Conservation (phyloP, 805 yeast species). For the Candida anglica region DNA sequence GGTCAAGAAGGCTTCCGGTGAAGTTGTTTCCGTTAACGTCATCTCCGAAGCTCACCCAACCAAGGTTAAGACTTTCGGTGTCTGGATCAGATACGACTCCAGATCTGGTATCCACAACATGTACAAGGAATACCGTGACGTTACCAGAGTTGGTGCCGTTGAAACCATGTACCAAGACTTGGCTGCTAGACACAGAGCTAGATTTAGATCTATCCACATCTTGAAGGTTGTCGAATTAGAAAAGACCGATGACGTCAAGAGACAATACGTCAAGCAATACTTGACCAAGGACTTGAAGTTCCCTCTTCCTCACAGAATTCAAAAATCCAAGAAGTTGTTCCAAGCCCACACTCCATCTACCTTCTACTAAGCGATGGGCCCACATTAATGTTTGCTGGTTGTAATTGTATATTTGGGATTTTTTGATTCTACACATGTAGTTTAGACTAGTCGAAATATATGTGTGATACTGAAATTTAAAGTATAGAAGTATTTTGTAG, state of each 20-base stretch:
- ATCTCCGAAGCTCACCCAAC: slow-evolving; percentile 96
- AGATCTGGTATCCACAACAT: slow-evolving; percentile 99
- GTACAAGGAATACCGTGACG: slow-evolving; percentile 99
- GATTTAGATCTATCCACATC: slow-evolving; percentile 99
- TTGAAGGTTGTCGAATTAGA: slow-evolving; percentile 98
- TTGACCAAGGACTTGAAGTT: slow-evolving; percentile 92
- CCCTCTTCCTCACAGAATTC: slow-evolving; percentile 99
- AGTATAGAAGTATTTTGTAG: neutral
- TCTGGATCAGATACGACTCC: slow-evolving; percentile 99
- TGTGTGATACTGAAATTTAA: slow-evolving; percentile 1
- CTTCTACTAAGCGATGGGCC: slow-evolving; percentile 66
- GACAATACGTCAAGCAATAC: slow-evolving; percentile 98
- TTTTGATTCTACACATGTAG: slow-evolving; percentile 4
- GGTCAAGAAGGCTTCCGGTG: slow-evolving; percentile 99
- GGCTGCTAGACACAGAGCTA: slow-evolving; percentile 99
- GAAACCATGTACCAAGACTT: slow-evolving; percentile 98
- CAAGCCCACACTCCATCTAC: slow-evolving; percentile 95
- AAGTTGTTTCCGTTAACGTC: slow-evolving; percentile 88
- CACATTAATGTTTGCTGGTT: slow-evolving; percentile 4
- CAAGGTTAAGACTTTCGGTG: slow-evolving; percentile 99
- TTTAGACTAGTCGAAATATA: slow-evolving; percentile 5
- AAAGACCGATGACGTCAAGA: slow-evolving; percentile 96
- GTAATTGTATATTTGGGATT: slow-evolving; percentile 3
- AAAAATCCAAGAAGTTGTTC: slow-evolving; percentile 83
- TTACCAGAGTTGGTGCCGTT: slow-evolving; percentile 98